Evolutionary conservation across 495 filamentous ascomycete genomes (phyloP).

Genomic region (Aspergillus homomorphus): DNA sequence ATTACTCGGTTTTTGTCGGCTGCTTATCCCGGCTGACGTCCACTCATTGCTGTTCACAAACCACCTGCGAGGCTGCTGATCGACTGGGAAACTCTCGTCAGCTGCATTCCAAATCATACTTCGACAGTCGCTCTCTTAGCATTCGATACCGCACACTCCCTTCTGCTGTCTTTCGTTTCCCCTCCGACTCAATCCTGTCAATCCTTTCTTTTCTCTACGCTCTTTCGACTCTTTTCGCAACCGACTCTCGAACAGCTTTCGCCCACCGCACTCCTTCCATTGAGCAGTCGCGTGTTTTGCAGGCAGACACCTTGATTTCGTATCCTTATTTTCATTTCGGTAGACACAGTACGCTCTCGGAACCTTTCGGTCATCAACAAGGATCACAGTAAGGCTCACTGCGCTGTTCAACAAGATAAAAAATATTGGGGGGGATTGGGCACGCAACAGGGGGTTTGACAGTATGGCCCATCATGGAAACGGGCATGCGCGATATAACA

Average conservation of each 20-base stretch:
- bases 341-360: neutral
- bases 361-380: neutral
- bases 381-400: neutral
- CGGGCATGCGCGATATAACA: slow-evolving; percentile 21
- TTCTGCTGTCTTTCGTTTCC: neutral
- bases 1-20: slow-evolving; percentile 20
- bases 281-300: slow-evolving; percentile 17
- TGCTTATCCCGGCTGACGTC: slow-evolving; percentile 27
- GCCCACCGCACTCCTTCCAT: slow-evolving; percentile 4
- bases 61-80: neutral
- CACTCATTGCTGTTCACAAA: slow-evolving; percentile 27
- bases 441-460: slow-evolving; percentile 5
- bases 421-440: neutral
- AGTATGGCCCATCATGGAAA: slow-evolving; percentile 27
- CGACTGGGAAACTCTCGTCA: neutral
- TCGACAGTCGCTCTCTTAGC: slow-evolving; percentile 4
- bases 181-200: neutral
- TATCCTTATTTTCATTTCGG: slow-evolving; percentile 5
- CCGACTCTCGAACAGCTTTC: neutral
- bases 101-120: slow-evolving; percentile 2
- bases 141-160: neutral
- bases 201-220: neutral
- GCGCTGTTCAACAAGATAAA: neutral
- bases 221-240: neutral
- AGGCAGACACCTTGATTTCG: slow-evolving; percentile 21